Conservation (phyloP, 129 eudicot species). For the Rutidosis leptorrhynchoides region DNA sequence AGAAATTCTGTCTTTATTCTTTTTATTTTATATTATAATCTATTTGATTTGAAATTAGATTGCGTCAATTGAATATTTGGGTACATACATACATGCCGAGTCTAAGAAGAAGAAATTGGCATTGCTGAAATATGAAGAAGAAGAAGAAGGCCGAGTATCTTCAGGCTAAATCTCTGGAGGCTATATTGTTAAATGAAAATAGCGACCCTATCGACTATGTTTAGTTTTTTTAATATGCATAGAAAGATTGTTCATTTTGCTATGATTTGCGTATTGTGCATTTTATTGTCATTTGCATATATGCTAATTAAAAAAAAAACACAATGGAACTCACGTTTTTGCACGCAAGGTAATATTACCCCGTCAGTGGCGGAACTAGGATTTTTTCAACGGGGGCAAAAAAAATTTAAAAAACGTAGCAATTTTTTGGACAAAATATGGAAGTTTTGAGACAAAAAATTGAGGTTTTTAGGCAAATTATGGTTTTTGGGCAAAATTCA, state of each 20-base stretch:
- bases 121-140: conserved; percentile 87
- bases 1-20: background rate
- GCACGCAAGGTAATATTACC: background rate
- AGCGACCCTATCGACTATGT: conserved; percentile 73
- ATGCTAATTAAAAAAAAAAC: background rate
- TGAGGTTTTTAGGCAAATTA: too few relatives aligned
- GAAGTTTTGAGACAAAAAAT: too few relatives aligned
- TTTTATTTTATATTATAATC: background rate
- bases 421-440: too few relatives aligned
- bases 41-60: background rate
- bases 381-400: too few relatives aligned
- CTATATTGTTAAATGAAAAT: conserved; percentile 46
- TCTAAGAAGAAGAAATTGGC: conserved; percentile 89
- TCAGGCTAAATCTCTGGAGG: conserved; percentile 60
- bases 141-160: conserved; percentile 65
- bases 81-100: conserved; percentile 54
- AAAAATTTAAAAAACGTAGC: too few relatives aligned
- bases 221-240: background rate
- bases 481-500: too few relatives aligned
- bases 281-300: background rate
- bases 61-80: background rate
- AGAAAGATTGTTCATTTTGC: background rate
- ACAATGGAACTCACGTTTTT: background rate
- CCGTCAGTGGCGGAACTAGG: too few relatives aligned
- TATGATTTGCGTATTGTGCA: too few relatives aligned